A percentile compares a stretch with the other conserved stretches of the same genome.
Evolutionary conservation across 2,329 filamentous ascomycete species (phyloP).

Genomic region (Shiraia sp.): DNA sequence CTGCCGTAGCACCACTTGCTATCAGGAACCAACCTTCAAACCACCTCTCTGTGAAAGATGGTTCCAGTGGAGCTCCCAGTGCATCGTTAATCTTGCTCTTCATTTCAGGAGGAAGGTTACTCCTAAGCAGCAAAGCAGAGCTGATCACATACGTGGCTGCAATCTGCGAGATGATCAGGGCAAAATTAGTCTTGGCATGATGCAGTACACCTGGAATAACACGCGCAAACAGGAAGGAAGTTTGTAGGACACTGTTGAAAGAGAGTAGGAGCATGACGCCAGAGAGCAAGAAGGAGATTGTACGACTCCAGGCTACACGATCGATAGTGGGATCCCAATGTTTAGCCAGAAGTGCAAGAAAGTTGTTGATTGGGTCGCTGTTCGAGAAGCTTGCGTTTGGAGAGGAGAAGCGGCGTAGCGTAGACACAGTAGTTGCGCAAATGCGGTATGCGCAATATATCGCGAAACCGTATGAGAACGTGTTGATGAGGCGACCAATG

Average conservation of each 20-base stretch:
- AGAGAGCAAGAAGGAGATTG: conserved; percentile 81
- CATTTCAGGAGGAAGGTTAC: conserved; percentile 77
- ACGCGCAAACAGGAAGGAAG: conserved; percentile 77
- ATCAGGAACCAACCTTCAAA: conserved; percentile 85
- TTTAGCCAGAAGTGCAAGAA: conserved; percentile 76
- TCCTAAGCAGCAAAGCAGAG: conserved; percentile 74
- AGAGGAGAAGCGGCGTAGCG: conserved; percentile 62
- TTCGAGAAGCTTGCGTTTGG: conserved; percentile 62
- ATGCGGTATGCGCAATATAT: conserved; percentile 86
- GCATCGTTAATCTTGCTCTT: conserved; percentile 77
- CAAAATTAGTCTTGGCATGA: conserved; percentile 76
- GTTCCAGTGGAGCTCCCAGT: conserved; percentile 74
- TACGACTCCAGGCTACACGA: conserved; percentile 79
- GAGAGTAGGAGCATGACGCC: conserved; percentile 81
- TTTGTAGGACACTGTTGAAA: conserved; percentile 83
- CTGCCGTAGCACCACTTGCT: conserved; percentile 66
- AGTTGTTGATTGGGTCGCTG: conserved; percentile 81
- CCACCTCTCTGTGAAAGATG: conserved; percentile 76
- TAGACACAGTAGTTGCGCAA: conserved; percentile 69
- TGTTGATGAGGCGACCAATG: conserved; percentile 65
- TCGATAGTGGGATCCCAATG: conserved; percentile 85
- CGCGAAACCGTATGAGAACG: conserved; percentile 71
- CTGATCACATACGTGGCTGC: conserved; percentile 85
- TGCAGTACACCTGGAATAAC: conserved; percentile 73
- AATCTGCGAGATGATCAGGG: conserved; percentile 78